These are phyloP conservation scores for Fagopyrum homotropicum DNA, from an alignment of 148 eudicot species.

Conservation along the genomic window DNA sequence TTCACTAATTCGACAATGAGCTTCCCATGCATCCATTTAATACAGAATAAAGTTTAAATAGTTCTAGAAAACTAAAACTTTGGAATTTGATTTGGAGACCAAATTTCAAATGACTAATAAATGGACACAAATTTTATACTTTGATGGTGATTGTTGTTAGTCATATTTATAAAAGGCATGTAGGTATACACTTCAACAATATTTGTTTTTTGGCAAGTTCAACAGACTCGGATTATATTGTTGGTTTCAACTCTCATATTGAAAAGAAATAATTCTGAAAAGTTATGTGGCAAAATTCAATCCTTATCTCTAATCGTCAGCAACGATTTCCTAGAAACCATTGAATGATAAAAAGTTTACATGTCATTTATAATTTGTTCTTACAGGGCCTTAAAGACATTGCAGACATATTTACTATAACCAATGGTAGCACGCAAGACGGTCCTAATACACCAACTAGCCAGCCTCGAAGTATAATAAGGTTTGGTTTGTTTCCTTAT, in stretches of 20 bases:
- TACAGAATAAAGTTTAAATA: too few relatives aligned
- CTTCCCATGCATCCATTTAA: too few relatives aligned
- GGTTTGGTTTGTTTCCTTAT: conserved; percentile 23
- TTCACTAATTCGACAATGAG: too few relatives aligned
- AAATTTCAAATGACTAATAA: too few relatives aligned
- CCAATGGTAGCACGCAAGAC: conserved; percentile 22
- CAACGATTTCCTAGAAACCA: not conserved
- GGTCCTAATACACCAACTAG: conserved; percentile 15
- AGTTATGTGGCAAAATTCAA: not conserved
- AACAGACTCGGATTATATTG: not conserved
- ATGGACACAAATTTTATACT: too few relatives aligned
- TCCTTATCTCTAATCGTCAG: not conserved
- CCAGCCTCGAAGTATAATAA: conserved; percentile 22
- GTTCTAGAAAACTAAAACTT: too few relatives aligned
- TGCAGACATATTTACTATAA: conserved; percentile 23
- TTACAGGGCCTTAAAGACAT: conserved; percentile 46
- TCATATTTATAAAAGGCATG: not conserved
- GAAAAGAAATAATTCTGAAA: not conserved
- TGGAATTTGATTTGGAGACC: too few relatives aligned
- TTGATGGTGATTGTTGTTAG: too few relatives aligned
- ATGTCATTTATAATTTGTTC: not conserved
- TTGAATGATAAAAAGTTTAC: not conserved
- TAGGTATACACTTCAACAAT: not conserved
- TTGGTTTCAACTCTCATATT: not conserved
- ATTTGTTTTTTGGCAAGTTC: not conserved